Conservation (phyloP, 306 rosid species). For the Luffa acutangula region DNA sequence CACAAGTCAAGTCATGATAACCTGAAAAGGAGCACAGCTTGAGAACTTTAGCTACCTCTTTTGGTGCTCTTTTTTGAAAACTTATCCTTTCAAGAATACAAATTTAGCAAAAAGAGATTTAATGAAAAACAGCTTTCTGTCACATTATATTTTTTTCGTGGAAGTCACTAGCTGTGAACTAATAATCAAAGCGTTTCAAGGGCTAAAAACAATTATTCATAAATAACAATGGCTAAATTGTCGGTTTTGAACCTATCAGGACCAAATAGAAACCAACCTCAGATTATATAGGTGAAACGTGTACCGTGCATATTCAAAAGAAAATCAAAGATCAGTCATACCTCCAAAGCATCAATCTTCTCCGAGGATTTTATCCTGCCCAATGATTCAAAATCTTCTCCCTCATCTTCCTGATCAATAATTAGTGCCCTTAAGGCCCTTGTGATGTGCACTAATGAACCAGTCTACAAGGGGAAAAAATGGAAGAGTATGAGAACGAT, state of each 20-base stretch:
- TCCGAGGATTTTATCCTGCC: constrained; percentile 45
- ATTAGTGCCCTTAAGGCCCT: constrained; percentile 59
- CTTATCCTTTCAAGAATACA: not conserved
- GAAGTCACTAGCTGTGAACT: not conserved
- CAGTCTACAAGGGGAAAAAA: constrained; percentile 30
- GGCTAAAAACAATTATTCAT: not conserved
- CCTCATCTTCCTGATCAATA: constrained; percentile 58
- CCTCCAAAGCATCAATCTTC: constrained; percentile 87
- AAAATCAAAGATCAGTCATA: constrained; percentile 20
- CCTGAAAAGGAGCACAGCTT: not conserved
- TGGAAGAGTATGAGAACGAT: constrained; percentile 9
- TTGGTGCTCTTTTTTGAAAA: not conserved
- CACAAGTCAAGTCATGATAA: not conserved
- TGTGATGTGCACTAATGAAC: constrained; percentile 64
- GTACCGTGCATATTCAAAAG: not conserved
- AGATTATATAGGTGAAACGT: not conserved
- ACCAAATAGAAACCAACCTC: not conserved
- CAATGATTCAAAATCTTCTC: constrained; percentile 39
- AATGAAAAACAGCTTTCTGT: not conserved
- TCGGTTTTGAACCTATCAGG: not conserved
- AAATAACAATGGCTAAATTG: not conserved
- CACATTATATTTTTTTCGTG: not conserved
- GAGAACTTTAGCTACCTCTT: not conserved
- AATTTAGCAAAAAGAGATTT: not conserved
- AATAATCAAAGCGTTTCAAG: not conserved